phyloP scores from a whole-genome alignment of 2,329 filamentous ascomycete species.

The Fusarium sp. region DNA sequence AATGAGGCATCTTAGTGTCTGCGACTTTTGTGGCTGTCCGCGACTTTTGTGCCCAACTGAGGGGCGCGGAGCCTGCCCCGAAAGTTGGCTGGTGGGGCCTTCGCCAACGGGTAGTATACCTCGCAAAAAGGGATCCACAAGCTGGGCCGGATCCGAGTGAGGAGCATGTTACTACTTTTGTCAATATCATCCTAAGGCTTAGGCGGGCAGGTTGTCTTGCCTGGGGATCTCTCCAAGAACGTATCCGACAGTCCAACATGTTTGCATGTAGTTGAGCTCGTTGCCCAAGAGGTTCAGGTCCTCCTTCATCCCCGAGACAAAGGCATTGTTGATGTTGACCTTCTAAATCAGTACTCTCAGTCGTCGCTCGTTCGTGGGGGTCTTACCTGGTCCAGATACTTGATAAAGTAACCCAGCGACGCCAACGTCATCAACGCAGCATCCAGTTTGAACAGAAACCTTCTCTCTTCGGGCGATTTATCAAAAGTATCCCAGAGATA shows the following conservation, averaged over 20 bases:
- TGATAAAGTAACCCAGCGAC: slow-evolving; percentile 54
- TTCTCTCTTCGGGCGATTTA: slow-evolving; percentile 55
- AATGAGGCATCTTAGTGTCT: no score
- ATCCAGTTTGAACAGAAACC: slow-evolving; percentile 58
- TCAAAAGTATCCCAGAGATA: slow-evolving; percentile 63
- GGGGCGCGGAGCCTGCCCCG: no score
- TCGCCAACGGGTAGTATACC: no score
- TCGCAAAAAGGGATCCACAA: slow-evolving; percentile 56
- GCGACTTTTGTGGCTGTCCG: no score
- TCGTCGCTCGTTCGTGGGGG: rapidly evolving
- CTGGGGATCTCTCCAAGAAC: slow-evolving; percentile 59
- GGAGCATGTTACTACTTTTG: slow-evolving; percentile 47
- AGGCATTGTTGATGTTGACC: slow-evolving; percentile 45
- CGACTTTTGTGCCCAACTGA: no score
- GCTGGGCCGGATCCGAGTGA: slow-evolving; percentile 54
- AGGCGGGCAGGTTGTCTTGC: background rate
- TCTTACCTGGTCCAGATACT: slow-evolving; percentile 51
- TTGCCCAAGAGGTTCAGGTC: slow-evolving; percentile 60
- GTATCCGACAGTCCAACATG: slow-evolving; percentile 71
- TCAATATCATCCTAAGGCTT: background rate
- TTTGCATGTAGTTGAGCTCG: slow-evolving; percentile 63
- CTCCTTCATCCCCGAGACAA: slow-evolving; percentile 60
- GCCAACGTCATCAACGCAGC: slow-evolving; percentile 53
- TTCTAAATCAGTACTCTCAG: background rate
- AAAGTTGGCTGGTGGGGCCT: no score